Evolutionary conservation across 106 monocot species (phyloP).

Genomic region (Allium fistulosum): DNA sequence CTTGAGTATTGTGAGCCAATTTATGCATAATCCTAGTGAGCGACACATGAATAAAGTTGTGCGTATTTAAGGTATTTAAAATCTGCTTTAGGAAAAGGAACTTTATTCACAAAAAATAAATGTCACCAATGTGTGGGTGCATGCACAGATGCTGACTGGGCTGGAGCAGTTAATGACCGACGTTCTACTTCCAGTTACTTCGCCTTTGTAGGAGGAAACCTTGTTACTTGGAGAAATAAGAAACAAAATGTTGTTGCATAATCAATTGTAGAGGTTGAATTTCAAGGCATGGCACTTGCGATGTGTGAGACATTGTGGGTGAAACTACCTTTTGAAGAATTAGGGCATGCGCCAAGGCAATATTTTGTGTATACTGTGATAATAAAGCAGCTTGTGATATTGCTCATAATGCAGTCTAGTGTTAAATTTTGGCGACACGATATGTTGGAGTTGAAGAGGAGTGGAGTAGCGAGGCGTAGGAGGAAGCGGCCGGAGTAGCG

Average conservation of each 20-base stretch:
- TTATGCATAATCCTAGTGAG: neutral
- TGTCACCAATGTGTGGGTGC: neutral
- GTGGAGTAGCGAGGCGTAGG: no score
- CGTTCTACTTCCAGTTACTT: no score
- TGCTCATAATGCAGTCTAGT: constrained; percentile 14
- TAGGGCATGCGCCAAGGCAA: neutral
- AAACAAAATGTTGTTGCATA: neutral
- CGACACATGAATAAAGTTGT: neutral
- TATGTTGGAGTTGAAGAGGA: no score
- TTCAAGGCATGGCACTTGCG: constrained; percentile 2
- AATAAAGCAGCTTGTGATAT: constrained; percentile 14
- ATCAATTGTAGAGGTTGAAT: constrained; percentile 14
- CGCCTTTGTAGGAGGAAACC: no score
- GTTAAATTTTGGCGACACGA: no score
- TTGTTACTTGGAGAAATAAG: no score
- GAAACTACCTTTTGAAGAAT: neutral
- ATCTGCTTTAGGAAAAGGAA: neutral
- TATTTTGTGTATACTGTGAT: constrained; percentile 3
- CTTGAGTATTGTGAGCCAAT: neutral
- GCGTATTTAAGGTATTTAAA: neutral
- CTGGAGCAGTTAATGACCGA: no score
- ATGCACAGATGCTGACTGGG: neutral
- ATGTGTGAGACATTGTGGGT: constrained; percentile 5
- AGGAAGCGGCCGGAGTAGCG: no score
- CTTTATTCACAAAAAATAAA: constrained; percentile 7